phyloP scores from a whole-genome alignment of 805 yeast genomes.

The Clavispora santaluciae region DNA sequence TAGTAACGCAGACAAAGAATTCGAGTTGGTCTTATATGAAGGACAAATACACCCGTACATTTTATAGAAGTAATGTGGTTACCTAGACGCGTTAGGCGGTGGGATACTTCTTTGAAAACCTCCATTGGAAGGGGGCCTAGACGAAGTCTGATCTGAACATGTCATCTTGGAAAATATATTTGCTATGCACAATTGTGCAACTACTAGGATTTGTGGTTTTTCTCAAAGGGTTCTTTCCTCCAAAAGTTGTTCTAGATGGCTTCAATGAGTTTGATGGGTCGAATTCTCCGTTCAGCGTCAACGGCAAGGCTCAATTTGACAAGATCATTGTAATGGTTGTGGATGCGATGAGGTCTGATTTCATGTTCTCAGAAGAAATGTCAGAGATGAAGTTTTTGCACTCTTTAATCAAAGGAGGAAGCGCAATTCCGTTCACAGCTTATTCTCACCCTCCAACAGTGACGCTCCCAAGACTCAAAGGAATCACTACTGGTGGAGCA shows the following conservation, averaged over 20 bases:
- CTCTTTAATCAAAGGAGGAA: conserved; percentile 53
- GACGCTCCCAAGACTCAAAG: conserved; percentile 88
- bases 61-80: too few relatives aligned
- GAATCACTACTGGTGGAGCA: conserved; percentile 90
- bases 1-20: too few relatives aligned
- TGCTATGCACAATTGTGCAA: conserved; percentile 14
- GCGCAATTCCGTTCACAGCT: conserved; percentile 86
- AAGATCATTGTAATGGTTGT: conserved; percentile 78
- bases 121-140: too few relatives aligned
- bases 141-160: neutral
- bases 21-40: too few relatives aligned
- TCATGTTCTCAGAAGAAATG: conserved; percentile 53
- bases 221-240: conserved; percentile 84
- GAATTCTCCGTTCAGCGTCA: conserved; percentile 8
- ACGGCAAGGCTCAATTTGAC: conserved; percentile 46
- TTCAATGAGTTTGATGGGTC: conserved; percentile 27
- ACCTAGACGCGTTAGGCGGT: too few relatives aligned
- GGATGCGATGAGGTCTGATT: conserved; percentile 91
- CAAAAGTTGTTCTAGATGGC: conserved; percentile 74
- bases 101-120: too few relatives aligned
- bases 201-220: conserved; percentile 54
- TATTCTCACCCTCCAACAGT: conserved; percentile 95
- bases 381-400: conserved; percentile 72
- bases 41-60: too few relatives aligned
- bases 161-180: neutral